Percentiles rank a stretch among this genome's conserved stretches.
phyloP scores from a whole-genome alignment of 495 filamentous ascomycete species.

The Bacidia rubella region DNA sequence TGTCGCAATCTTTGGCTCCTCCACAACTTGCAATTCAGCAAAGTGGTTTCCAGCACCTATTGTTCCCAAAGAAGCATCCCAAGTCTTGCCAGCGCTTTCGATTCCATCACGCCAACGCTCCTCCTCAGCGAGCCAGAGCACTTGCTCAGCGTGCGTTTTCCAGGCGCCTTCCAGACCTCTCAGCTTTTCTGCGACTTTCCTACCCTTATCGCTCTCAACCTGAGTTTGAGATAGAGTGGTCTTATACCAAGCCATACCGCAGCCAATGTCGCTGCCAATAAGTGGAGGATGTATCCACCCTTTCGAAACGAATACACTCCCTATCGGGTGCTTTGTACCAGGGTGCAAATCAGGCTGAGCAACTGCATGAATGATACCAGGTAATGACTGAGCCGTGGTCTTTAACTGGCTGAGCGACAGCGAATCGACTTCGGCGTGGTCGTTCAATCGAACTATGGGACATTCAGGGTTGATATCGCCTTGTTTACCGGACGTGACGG shows the following conservation, averaged over 20 bases:
- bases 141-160: slow-evolving; percentile 18
- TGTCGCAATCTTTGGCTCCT: slow-evolving; percentile 7
- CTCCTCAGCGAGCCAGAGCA: slow-evolving; percentile 19
- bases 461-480: slow-evolving; percentile 1
- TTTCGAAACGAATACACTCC: slow-evolving; percentile 25
- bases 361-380: slow-evolving; percentile 24
- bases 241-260: slow-evolving; percentile 29
- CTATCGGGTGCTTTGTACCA: slow-evolving; percentile 27
- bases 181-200: slow-evolving; percentile 24
- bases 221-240: slow-evolving; percentile 20
- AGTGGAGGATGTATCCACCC: slow-evolving; percentile 27
- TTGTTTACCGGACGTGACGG: not conserved
- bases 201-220: slow-evolving; percentile 22
- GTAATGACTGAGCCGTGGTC: slow-evolving; percentile 19
- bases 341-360: slow-evolving; percentile 28
- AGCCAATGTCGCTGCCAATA: slow-evolving; percentile 29
- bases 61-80: slow-evolving; percentile 25
- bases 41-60: slow-evolving; percentile 31
- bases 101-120: too few species aligned
- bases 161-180: slow-evolving; percentile 26
- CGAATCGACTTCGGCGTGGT: slow-evolving; percentile 19
- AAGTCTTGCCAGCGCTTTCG: slow-evolving; percentile 16
- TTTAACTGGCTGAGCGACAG: slow-evolving; percentile 21
- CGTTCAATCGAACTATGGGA: slow-evolving; percentile 17
- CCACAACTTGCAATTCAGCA: slow-evolving; percentile 22